Base-by-base conservation (phyloP, 2,329 filamentous ascomycete species). In the Tolypocladium inflatum region DNA sequence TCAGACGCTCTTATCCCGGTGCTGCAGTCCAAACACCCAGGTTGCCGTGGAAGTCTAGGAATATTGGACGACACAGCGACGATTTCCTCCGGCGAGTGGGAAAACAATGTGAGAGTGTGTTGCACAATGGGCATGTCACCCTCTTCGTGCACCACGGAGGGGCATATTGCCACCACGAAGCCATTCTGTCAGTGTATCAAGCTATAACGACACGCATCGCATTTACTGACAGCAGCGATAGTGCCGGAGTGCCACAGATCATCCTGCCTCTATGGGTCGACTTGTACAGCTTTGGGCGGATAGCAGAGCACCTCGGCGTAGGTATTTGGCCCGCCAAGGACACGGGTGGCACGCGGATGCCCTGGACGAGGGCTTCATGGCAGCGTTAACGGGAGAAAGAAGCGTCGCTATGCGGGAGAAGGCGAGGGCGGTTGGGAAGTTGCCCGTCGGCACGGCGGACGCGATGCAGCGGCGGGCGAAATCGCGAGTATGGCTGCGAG, bases 181-280 rank as follows among this genome's bases (percentile, higher is more conserved):
- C 74, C 7, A 63, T 78, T 55, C 66, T 65, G 76, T 77, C 65
- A 64, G 71, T 68, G 45, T 5, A 38, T 6, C 33, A 11, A 17
- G 15, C 51, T 11, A 54, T 38, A 8, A 37, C 51, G 26, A n/a
- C 30, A 38, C 19, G 13, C 33, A n/a, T 11, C 23, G 51, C 17
- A 21, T 19, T 9, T 50, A 26, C 41, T 55, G 45, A 45, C 38
- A n/a, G 9, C 13, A 21, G 3, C 9, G 6, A 2, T 72, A 59
- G 77, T 5, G 68, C 71, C 11, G 77, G 77, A 2, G 67, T 77
- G 4, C 74, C 78, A 2, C 78, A 80, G 45, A 62, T 80, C 7
- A 61, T 80, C 7, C 67, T 81, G 1, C 77, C 79, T 0, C 60
- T 72, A 0, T 80, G 78, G 78, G 66, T 73, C 0, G 78, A 80